These are phyloP conservation scores for Tetrapisispora arboricola DNA, from an alignment of 805 yeast genomes.

Conservation along the genomic window DNA sequence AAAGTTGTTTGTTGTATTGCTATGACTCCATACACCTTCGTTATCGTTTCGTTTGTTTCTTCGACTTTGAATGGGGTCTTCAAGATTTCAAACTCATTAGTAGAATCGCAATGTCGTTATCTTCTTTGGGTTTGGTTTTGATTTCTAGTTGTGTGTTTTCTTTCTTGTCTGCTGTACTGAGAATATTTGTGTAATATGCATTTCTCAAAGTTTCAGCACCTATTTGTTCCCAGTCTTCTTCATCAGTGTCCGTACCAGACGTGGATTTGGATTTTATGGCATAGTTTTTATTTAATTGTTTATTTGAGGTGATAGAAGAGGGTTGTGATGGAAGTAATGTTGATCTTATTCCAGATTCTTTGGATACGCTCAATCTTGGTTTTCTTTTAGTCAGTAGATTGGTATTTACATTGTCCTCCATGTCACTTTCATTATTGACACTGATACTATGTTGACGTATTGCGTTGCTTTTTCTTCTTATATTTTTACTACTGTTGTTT, in stretches of 20 bases:
- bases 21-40: too few relatives aligned
- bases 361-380: slow-evolving; percentile 28
- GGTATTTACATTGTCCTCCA: too few relatives aligned
- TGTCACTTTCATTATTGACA: not conserved
- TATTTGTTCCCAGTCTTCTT: slow-evolving; percentile 91
- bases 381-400: slow-evolving; percentile 15
- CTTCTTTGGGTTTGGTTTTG: slow-evolving; percentile 9
- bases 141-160: slow-evolving; percentile 2
- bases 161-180: slow-evolving; percentile 8
- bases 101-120: slow-evolving; percentile 22
- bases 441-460: too few relatives aligned
- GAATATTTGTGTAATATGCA: slow-evolving; percentile 9
- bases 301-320: not conserved
- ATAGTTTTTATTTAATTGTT: not conserved
- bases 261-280: not conserved
- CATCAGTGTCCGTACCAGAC: slow-evolving; percentile 66
- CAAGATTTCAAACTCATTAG: slow-evolving; percentile 20
- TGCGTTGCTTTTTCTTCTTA: not conserved
- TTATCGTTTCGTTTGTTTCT: too few relatives aligned
- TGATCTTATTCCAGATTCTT: slow-evolving; percentile 26
- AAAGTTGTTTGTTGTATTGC: too few relatives aligned
- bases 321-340: slow-evolving; percentile 12
- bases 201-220: slow-evolving; percentile 64
- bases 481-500: not conserved
- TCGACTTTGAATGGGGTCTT: too few relatives aligned